Percentiles rank a stretch among this genome's conserved stretches.
phyloP scores from a whole-genome alignment of 2,329 filamentous ascomycete genomes.

The Teratosphaeria destructans region DNA sequence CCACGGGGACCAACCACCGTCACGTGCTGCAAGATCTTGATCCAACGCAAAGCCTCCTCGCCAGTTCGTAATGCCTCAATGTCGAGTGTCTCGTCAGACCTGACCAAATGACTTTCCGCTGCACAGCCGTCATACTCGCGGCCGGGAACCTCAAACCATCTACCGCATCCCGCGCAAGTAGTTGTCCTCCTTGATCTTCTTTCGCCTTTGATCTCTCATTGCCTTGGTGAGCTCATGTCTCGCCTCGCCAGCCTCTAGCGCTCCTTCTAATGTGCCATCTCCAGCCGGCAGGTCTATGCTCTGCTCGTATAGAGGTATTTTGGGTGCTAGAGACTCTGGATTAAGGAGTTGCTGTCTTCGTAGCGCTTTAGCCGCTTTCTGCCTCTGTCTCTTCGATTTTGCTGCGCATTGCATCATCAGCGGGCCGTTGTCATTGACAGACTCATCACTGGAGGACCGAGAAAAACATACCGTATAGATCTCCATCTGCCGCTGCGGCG shows the following conservation, averaged over 20 bases:
- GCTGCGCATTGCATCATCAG: slow-evolving; percentile 36
- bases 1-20: not conserved
- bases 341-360: slow-evolving; percentile 55
- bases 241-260: slow-evolving; percentile 37
- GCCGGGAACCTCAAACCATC: not conserved
- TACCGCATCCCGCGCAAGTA: slow-evolving; percentile 49
- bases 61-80: not conserved
- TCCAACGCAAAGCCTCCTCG: not conserved
- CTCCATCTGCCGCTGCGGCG: slow-evolving; percentile 44
- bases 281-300: slow-evolving; percentile 58
- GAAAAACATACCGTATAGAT: slow-evolving; percentile 63
- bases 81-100: not conserved
- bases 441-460: not conserved
- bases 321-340: slow-evolving; percentile 48
- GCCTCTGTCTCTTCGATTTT: slow-evolving; percentile 75
- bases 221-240: slow-evolving; percentile 56
- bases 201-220: slow-evolving; percentile 64
- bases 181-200: slow-evolving; percentile 73
- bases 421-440: not conserved
- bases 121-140: not conserved
- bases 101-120: not conserved
- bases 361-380: slow-evolving; percentile 56
- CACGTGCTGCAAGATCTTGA: not conserved
- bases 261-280: slow-evolving; percentile 38
- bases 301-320: slow-evolving; percentile 68